Evolutionary conservation across 2,329 filamentous ascomycete species (phyloP), one percentile per base, ranked within the genome.

Genomic region (Alternaria novae-zelandiae): DNA sequence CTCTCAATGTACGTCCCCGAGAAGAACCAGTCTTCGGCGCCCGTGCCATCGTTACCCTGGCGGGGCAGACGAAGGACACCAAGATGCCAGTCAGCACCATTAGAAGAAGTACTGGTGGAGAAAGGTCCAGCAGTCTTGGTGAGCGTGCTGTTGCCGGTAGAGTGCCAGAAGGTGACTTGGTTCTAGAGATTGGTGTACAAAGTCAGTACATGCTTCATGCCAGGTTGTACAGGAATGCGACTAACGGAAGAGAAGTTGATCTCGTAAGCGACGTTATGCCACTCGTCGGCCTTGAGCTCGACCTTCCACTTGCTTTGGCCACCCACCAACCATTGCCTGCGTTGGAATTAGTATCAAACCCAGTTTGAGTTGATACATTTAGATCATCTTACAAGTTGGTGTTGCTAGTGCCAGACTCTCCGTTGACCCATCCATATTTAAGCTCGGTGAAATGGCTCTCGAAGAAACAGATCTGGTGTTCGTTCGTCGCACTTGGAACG

Each of bases 231-330:
- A 32, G 2, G 32, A 36, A 2, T n/a, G 32, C 32, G 36, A 41
- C 36, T 10, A 17, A 41, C 36, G 43, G 82, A 85, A 15, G 79
- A 80, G 72, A 93, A 93, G 81, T 93, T 86, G 64, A 92, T 91
- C 76, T 89, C 89, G 73, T 92, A 92, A 51, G 90, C 90, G 71
- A 92, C 84, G 75, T 93, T 93, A 78, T 93, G 90, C 90, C 90
- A 93, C 11, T 89, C 86, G 44, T 85, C 87, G 1, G 89, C 83
- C 57, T 83, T 83, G 77, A 90, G 89, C 65, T 86, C 82, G 1
- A 84, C 83, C 70, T 85, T 86, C 89, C 90, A 93, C 70, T 91
- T 82, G 54, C 84, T 86, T 69, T 84, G 80, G 15, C 88, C 85
- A 63, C 84, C 83, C 10, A 88, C 87, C 78, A 88, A 86, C 89